Evolutionary conservation across 1,139 yeast species (phyloP).

Genomic region (Pichia sp.): DNA sequence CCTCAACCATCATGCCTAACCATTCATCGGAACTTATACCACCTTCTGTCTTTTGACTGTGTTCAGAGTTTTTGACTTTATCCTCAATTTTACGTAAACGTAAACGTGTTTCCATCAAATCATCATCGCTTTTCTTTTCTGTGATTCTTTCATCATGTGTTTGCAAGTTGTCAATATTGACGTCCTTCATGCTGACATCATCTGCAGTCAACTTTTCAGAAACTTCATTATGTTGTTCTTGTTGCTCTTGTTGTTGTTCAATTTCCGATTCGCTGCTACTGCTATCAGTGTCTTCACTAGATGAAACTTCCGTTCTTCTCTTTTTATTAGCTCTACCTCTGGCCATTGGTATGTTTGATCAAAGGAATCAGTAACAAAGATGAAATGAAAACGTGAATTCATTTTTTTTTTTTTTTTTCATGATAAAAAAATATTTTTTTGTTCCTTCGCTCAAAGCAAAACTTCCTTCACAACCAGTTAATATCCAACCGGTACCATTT

Average conservation of each 20-base stretch:
- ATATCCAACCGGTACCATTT: background rate
- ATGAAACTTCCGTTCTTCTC: constrained; percentile 63
- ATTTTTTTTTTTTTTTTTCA: too few species aligned
- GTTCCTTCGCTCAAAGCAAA: background rate
- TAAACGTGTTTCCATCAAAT: constrained; percentile 4
- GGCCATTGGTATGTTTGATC: too few species aligned
- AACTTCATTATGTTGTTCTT: background rate
- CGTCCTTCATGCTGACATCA: constrained; percentile 7
- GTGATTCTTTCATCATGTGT: constrained; percentile 14
- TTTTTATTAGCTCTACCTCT: constrained; percentile 48
- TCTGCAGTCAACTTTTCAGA: constrained; percentile 2
- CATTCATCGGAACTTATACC: constrained; percentile 10
- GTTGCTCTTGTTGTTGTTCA: background rate
- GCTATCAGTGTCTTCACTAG: constrained; percentile 17
- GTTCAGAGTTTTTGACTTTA: background rate
- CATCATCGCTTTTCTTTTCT: constrained; percentile 1
- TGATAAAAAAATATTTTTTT: too few species aligned
- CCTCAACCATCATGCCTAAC: constrained; percentile 8
- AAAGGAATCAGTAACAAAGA: too few species aligned
- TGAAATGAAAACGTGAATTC: too few species aligned
- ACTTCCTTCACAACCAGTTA: background rate
- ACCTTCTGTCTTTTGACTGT: background rate
- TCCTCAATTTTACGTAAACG: constrained; percentile 2
- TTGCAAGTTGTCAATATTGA: background rate
- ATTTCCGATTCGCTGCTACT: background rate